These are phyloP conservation scores for Xerocomellus dryophilus DNA, from an alignment of 768 basidiomycete genomes.

Conservation along the genomic window DNA sequence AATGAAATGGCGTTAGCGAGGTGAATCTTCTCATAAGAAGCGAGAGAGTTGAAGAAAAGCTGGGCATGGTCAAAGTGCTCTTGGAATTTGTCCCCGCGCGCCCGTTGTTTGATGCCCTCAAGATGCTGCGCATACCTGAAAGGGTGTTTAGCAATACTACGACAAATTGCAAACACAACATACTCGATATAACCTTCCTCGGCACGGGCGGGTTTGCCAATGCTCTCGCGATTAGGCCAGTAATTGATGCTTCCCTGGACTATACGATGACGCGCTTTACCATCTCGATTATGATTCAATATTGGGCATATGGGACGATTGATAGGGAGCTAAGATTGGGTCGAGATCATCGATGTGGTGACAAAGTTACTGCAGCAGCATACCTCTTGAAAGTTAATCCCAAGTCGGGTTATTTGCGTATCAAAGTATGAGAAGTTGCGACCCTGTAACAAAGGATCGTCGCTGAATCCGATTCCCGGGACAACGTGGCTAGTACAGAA, in stretches of 20 bases:
- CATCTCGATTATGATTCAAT: constrained; percentile 66
- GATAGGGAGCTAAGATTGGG: constrained; percentile 61
- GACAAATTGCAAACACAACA: constrained; percentile 11
- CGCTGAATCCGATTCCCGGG: constrained; percentile 66
- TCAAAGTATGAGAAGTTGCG: constrained; percentile 88
- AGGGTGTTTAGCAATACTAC: constrained; percentile 9
- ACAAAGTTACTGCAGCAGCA: background rate
- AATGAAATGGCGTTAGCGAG: constrained; percentile 70
- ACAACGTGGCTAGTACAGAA: constrained; percentile 70
- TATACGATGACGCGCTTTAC: constrained; percentile 54
- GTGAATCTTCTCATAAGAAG: constrained; percentile 66
- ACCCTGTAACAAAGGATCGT: constrained; percentile 79
- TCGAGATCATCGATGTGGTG: background rate
- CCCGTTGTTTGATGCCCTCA: constrained; percentile 54
- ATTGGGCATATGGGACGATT: constrained; percentile 79
- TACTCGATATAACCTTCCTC: constrained; percentile 55
- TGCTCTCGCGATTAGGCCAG: constrained; percentile 71
- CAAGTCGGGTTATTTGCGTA: constrained; percentile 78
- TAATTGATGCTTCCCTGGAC: constrained; percentile 65
- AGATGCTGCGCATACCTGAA: constrained; percentile 49
- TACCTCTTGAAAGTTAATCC: constrained; percentile 74
- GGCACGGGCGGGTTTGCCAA: constrained; percentile 45
- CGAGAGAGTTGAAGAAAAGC: constrained; percentile 82
- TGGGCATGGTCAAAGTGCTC: constrained; percentile 74
- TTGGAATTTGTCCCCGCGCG: constrained; percentile 69